A percentile compares a stretch with the other conserved stretches of the same genome.
phyloP scores from a whole-genome alignment of 805 yeast species.

The Candida coquimbonensis region DNA sequence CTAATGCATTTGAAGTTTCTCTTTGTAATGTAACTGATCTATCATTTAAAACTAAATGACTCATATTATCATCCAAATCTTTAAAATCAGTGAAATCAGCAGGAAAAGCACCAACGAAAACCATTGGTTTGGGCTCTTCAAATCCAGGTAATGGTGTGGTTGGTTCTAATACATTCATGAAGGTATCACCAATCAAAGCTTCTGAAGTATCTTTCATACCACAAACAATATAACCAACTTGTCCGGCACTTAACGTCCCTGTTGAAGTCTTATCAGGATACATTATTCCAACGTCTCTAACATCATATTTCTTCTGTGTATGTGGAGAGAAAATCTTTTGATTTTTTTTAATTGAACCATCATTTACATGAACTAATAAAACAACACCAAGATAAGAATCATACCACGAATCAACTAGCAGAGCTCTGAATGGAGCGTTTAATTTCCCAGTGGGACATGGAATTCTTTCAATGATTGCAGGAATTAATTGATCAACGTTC shows the following conservation, averaged over 20 bases:
- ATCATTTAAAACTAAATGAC: slow-evolving; percentile 83
- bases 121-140: slow-evolving; percentile 97
- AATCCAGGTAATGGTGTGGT: slow-evolving; percentile 87
- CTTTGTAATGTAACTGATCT: slow-evolving; percentile 84
- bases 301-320: slow-evolving; percentile 70
- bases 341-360: slow-evolving; percentile 72
- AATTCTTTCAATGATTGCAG: slow-evolving; percentile 73
- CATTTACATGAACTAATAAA: slow-evolving; percentile 74
- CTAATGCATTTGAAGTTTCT: slow-evolving; percentile 89
- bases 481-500: slow-evolving; percentile 72
- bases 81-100: slow-evolving; percentile 91
- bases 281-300: slow-evolving; percentile 92
- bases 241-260: slow-evolving; percentile 71
- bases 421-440: slow-evolving; percentile 53
- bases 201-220: slow-evolving; percentile 87
- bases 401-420: slow-evolving; percentile 96
- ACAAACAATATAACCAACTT: slow-evolving; percentile 90
- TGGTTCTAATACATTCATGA: slow-evolving; percentile 50
- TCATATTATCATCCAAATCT: slow-evolving; percentile 81
- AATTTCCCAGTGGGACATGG: slow-evolving; percentile 65
- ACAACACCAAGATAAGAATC: slow-evolving; percentile 91
- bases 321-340: slow-evolving; percentile 72
- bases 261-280: slow-evolving; percentile 78
- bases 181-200: slow-evolving; percentile 88
- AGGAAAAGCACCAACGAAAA: slow-evolving; percentile 95